Conservation (phyloP, 2,329 filamentous ascomycete genomes). For the Cladosporium sp. region DNA sequence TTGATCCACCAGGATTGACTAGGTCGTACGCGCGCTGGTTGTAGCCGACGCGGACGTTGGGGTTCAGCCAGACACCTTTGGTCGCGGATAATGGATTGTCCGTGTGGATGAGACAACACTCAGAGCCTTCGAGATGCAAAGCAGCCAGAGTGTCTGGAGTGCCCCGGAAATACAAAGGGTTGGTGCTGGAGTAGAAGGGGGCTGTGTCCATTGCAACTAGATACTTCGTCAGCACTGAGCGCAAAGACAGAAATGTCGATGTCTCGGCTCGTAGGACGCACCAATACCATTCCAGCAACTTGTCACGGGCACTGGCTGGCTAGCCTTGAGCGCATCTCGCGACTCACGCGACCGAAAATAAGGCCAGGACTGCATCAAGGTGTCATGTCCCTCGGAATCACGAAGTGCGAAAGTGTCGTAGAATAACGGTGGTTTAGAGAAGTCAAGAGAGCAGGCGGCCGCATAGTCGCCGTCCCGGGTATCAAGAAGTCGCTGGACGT, state of each 20-base stretch:
- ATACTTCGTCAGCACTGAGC: neutral
- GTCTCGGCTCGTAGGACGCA: neutral
- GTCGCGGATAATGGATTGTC: constrained; percentile 55
- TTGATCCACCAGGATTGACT: constrained; percentile 29
- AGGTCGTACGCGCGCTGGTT: constrained; percentile 47
- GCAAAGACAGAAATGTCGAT: constrained; percentile 35
- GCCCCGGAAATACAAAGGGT: constrained; percentile 55
- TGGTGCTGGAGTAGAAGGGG: constrained; percentile 43
- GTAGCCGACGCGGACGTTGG: constrained; percentile 63
- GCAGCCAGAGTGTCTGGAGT: constrained; percentile 54
- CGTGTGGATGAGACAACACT: constrained; percentile 71
- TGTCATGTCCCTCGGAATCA: constrained; percentile 46
- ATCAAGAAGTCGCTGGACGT: constrained; percentile 50
- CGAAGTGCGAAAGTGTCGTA: constrained; percentile 60
- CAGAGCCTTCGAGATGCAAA: constrained; percentile 65
- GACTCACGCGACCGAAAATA: constrained; percentile 51
- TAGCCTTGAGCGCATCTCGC: constrained; percentile 47
- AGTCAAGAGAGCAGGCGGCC: constrained; percentile 58
- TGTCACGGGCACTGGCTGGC: constrained; percentile 51
- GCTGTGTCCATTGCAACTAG: constrained; percentile 44
- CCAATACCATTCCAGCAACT: constrained; percentile 58
- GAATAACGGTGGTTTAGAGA: constrained; percentile 47
- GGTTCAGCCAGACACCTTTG: constrained; percentile 61
- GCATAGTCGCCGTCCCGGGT: constrained; percentile 55
- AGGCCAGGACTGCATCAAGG: constrained; percentile 52